phyloP scores from a whole-genome alignment of 1,284 basidiomycete genomes.

The Ustilago bromivora region DNA sequence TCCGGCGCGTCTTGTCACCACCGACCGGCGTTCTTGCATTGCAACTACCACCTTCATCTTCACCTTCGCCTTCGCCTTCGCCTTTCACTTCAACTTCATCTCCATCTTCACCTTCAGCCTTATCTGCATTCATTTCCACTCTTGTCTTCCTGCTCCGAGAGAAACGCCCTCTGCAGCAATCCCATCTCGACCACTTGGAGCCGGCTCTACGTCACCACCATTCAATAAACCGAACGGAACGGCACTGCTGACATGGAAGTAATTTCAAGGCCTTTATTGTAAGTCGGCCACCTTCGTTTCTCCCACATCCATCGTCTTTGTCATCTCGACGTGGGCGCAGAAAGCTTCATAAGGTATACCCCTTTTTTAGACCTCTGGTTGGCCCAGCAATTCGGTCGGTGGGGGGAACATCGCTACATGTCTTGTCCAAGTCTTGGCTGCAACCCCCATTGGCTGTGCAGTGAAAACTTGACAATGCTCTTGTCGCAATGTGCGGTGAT shows the following conservation, averaged over 20 bases:
- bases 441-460: neutral
- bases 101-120: neutral
- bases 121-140: neutral
- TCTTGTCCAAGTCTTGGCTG: neutral
- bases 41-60: constrained; percentile 3
- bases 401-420: constrained; percentile 6
- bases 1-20: constrained; percentile 2
- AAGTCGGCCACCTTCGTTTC: constrained; percentile 19
- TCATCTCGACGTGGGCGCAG: constrained; percentile 16
- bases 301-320: constrained; percentile 8
- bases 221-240: neutral
- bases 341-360: neutral
- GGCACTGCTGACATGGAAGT: constrained; percentile 38
- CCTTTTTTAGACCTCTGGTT: constrained; percentile 2
- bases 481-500: neutral
- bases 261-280: constrained; percentile 28
- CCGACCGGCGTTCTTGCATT: neutral
- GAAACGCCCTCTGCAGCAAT: neutral
- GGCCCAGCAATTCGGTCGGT: constrained; percentile 44
- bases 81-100: constrained; percentile 3
- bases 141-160: neutral
- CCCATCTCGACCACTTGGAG: neutral
- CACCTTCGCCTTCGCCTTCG: neutral
- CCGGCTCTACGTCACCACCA: constrained; percentile 1
- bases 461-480: neutral